Evolutionary conservation across 73 alveolate species (phyloP), one percentile per base, ranked within the genome.

Genomic region (Paramecium sexaurelia): DNA sequence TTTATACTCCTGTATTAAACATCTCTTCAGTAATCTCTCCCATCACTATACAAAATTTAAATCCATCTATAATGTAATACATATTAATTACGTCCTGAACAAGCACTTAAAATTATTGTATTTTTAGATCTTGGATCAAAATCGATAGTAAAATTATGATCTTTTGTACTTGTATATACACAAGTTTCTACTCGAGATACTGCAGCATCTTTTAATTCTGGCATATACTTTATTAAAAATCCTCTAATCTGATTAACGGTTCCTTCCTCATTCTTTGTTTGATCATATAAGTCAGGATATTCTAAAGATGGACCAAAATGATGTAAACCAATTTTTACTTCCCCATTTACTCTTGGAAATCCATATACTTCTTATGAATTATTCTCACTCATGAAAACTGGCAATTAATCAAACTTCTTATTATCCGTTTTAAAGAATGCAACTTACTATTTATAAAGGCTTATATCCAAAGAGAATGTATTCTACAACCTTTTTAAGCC

Each of bases 311-410:
- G 43, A 1, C 89, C 89, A 75, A 40, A 75, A 6, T 40, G 69
- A 75, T 75, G 89, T 11, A 75, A 27, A 40, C 89, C 89, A 39
- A 35, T 24, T 22, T 75, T 75, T 7, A 75, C 43, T 75, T 27
- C 41, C 13, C 89, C 89, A 75, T 75, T 75, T 5, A 37, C 29
- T 75, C 40, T 22, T 19, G 89, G 67, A 75, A 75, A 75, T 75
- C 89, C 89, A 75, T 75, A 75, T 1, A 75, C 8, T 75, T 37
- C 41, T 17, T n/a, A 40, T 29, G 40, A 29, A 19, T 43, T 39
- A 20, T 40, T 10, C 24, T 75, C 89, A 40, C 89, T 24, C 0
- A 75, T 15, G 47, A 40, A 75, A 35, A 75, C 51, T n/a, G 89
- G 89, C 45, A 75, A 75, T 0, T 75, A 2, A 19, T 75, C 27